Evolutionary conservation across 345 rosid species (phyloP).

Genomic region (Cardiospermum halicacabum): DNA sequence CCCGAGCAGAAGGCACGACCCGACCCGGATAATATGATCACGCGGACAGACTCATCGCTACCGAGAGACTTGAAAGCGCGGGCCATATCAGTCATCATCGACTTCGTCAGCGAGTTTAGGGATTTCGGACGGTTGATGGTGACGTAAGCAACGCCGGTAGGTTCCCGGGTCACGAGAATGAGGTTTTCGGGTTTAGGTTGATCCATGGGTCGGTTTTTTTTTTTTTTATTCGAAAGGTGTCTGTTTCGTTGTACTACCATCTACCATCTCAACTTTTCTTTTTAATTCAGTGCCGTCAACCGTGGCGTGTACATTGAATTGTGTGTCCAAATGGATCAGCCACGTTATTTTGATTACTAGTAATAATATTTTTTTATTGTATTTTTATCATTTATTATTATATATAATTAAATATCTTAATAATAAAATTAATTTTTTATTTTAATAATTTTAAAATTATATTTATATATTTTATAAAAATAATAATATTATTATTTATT

Average conservation of each 20-base stretch:
- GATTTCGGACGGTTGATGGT: conserved; percentile 89
- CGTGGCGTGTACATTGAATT: too few relatives aligned
- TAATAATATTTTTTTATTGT: too few relatives aligned
- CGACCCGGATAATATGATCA: conserved; percentile 59
- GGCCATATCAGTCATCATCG: conserved; percentile 77
- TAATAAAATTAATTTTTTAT: too few relatives aligned
- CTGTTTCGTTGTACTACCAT: too few relatives aligned
- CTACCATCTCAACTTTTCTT: too few relatives aligned
- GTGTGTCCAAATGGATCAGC: too few relatives aligned
- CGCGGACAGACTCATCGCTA: conserved; percentile 53
- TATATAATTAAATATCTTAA: too few relatives aligned
- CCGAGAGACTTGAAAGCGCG: conserved; percentile 50
- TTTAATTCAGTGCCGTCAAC: not conserved
- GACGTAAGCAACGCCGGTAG: conserved; percentile 57
- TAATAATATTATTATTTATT: too few relatives aligned
- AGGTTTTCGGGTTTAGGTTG: conserved; percentile 28
- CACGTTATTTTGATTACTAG: too few relatives aligned
- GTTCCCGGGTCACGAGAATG: conserved; percentile 51
- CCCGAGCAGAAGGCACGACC: conserved; percentile 93
- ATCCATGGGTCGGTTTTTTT: conserved; percentile 24
- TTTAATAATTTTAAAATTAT: too few relatives aligned
- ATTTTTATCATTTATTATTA: too few relatives aligned
- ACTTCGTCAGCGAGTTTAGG: conserved; percentile 73
- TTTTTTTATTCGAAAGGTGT: not conserved
- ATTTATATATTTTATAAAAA: too few relatives aligned